Percentiles rank a stretch among this genome's conserved stretches.
Evolutionary conservation across 2,329 filamentous ascomycete genomes (phyloP).

Genomic region (Verticillium tricorpus): DNA sequence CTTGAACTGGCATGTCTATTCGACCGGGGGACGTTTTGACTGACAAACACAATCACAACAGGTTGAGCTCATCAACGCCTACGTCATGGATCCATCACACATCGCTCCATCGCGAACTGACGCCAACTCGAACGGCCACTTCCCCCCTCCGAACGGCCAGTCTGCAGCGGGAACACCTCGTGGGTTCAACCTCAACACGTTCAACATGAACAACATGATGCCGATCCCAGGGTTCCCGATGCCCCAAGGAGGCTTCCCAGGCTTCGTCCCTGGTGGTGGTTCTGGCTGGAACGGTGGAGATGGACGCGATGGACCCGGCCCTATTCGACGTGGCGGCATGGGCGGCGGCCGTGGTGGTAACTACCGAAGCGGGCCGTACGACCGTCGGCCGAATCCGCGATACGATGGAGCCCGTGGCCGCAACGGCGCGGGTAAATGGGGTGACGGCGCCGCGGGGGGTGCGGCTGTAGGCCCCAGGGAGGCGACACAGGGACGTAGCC

Average conservation of each 20-base stretch:
- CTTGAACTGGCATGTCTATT: neutral
- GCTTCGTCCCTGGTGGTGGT: conserved; percentile 49
- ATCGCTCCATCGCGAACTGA: conserved; percentile 92
- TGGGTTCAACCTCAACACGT: conserved; percentile 81
- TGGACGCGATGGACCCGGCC: conserved; percentile 57
- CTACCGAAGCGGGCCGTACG: conserved; percentile 68
- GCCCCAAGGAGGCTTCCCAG: conserved; percentile 41
- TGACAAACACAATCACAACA: conserved; percentile 27
- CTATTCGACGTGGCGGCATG: conserved; percentile 63
- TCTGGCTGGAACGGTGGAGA: conserved; percentile 46
- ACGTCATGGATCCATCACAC: conserved; percentile 89
- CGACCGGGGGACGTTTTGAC: neutral
- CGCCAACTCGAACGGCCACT: conserved; percentile 93
- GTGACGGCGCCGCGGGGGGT: conserved; percentile 68
- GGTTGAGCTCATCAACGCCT: conserved; percentile 88
- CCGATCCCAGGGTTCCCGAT: conserved; percentile 56
- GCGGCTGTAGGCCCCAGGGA: conserved; percentile 81
- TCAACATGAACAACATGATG: conserved; percentile 56
- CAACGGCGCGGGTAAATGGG: conserved; percentile 56
- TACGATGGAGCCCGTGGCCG: conserved; percentile 51
- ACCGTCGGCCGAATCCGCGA: conserved; percentile 58
- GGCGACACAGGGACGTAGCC: conserved; percentile 83
- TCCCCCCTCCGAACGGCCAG: conserved; percentile 75
- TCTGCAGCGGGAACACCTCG: conserved; percentile 79
- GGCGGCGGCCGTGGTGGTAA: conserved; percentile 39